Base-by-base conservation (phyloP, 805 yeast species). In the Kluyveromyces nonfermentans region DNA sequence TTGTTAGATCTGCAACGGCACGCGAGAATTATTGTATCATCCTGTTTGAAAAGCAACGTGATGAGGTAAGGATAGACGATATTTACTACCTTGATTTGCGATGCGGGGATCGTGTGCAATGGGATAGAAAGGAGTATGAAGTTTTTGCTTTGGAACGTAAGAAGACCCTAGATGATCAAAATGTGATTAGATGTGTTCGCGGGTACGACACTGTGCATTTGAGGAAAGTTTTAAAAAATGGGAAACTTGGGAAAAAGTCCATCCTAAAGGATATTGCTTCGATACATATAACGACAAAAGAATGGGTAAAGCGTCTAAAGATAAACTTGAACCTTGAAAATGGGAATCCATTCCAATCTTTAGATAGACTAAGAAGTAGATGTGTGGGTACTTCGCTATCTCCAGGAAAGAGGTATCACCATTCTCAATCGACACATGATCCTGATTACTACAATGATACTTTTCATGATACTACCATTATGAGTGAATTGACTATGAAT, bases 191-290 rank as follows among this genome's bases (percentile, higher is more conserved):
- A 40, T 81, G 87, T 54, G 67, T 78, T 45, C 64, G 87, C 49
- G 88, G 88, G 0, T 81, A 66, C 52, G 78, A 79, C 53, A 63
- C 69, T 0, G 73, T 78, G 2, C 62, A 64, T 48, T 59, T 69
- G 6, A 64, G 54, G 46, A 62, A 55, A 38, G 49, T 58, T 19
- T 55, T 46, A 33, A 47, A 46, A 15, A 52, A 53, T 22, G 56
- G 56, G 10, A 37, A 39, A 10, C 38, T 57, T 14, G 48, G 48
- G 1, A 56, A 56, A 15, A 43, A 51, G 14, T 42, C 41, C 6
- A 43, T 57, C 12, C 46, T 42, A 5, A 49, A 51, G 22, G 53
- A 67, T 0, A 40, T 70, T 4, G 59, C 62, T 8, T 59, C 59
- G 5, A 53, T 67, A 5, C 58, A 56, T 36, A 45, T 70, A 31